These are phyloP conservation scores for Cyberlindnera euphorbiae DNA, from an alignment of 805 yeast genomes.

Conservation along the genomic window DNA sequence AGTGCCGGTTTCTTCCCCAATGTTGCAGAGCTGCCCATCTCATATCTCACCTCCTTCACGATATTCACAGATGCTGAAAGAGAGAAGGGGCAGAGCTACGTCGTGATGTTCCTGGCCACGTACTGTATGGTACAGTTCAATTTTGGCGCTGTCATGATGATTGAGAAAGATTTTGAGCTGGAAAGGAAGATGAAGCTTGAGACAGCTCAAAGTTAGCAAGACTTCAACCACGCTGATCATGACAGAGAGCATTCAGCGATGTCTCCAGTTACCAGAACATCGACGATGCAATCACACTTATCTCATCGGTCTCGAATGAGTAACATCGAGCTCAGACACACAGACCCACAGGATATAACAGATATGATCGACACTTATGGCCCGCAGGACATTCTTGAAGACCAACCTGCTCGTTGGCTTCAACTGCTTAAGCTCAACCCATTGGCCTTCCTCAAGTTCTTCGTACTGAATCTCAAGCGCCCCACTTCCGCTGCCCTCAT, in stretches of 20 bases:
- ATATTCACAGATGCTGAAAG: slow-evolving; percentile 45
- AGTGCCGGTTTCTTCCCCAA: slow-evolving; percentile 72
- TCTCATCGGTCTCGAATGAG: slow-evolving; percentile 2
- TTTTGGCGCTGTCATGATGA: slow-evolving; percentile 65
- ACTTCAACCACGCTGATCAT: background rate
- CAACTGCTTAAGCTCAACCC: background rate
- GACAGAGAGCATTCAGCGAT: background rate
- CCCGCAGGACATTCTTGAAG: slow-evolving; percentile 11
- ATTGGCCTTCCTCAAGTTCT: slow-evolving; percentile 23
- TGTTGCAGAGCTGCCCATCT: slow-evolving; percentile 74
- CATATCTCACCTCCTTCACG: slow-evolving; percentile 54
- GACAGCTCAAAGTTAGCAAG: background rate
- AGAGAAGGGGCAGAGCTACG: slow-evolving; percentile 74
- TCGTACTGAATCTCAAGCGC: slow-evolving; percentile 51
- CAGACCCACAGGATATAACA: slow-evolving; percentile 30
- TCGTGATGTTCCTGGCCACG: slow-evolving; percentile 67
- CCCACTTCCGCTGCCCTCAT: slow-evolving; percentile 75
- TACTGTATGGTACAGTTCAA: slow-evolving; percentile 63
- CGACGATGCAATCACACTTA: slow-evolving; percentile 8
- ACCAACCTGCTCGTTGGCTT: slow-evolving; percentile 1
- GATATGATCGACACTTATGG: slow-evolving; percentile 45
- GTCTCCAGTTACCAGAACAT: background rate
- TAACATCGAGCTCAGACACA: slow-evolving; percentile 8
- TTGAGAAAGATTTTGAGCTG: slow-evolving; percentile 53
- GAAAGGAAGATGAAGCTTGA: slow-evolving; percentile 7